Percentiles rank a stretch among this genome's conserved stretches.
Conservation (phyloP, 2,329 filamentous ascomycete genomes). For the Metarhizium humberi region DNA sequence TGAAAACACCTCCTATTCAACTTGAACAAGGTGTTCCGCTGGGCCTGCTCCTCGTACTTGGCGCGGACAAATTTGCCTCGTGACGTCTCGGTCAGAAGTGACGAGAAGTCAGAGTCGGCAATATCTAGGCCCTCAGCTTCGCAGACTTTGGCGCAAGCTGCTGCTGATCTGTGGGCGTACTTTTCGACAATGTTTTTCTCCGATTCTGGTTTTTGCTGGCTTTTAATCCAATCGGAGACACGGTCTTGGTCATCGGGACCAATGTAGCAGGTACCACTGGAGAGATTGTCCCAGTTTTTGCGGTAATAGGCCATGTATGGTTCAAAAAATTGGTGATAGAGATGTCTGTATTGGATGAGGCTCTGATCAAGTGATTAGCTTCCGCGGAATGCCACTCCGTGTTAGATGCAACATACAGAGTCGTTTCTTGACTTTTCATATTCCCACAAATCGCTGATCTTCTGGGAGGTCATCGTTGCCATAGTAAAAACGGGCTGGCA, state of each 20-base stretch:
- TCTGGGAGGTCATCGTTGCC: slow-evolving; percentile 44
- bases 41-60: slow-evolving; percentile 16
- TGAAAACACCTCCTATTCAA: slow-evolving; percentile 33
- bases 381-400: background rate
- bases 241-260: slow-evolving; percentile 27
- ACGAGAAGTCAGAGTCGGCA: slow-evolving; percentile 22
- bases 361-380: slow-evolving; percentile 20
- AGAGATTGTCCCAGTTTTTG: slow-evolving; percentile 44
- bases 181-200: slow-evolving; percentile 33
- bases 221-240: slow-evolving; percentile 20
- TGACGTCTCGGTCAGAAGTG: slow-evolving; percentile 17
- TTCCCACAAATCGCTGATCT: slow-evolving; percentile 42
- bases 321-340: slow-evolving; percentile 39
- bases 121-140: slow-evolving; percentile 28
- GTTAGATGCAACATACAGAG: slow-evolving; percentile 23
- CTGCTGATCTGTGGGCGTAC: slow-evolving; percentile 33
- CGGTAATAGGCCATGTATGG: slow-evolving; percentile 31
- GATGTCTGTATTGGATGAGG: slow-evolving; percentile 35
- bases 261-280: slow-evolving; percentile 37
- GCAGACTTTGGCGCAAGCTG: slow-evolving; percentile 42
- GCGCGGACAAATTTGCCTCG: slow-evolving; percentile 17
- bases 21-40: slow-evolving; percentile 15
- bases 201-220: slow-evolving; percentile 26
- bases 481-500: slow-evolving; percentile 49
- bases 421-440: slow-evolving; percentile 40